Conservation (phyloP, 2,329 filamentous ascomycete genomes). For the Rutstroemia sydowiana region DNA sequence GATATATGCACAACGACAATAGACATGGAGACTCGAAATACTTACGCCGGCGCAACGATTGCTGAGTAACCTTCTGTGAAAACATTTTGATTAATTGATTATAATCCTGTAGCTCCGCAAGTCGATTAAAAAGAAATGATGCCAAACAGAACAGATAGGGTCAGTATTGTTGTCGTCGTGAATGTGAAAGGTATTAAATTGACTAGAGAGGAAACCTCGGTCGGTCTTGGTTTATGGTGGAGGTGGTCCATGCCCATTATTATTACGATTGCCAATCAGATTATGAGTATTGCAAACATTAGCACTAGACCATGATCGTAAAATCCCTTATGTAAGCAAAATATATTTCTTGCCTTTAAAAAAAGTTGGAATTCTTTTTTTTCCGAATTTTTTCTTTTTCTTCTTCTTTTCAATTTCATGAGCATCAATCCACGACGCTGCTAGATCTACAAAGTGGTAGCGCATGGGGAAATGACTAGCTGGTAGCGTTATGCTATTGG, state of each 20-base stretch:
- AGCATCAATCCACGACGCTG: conserved; percentile 30
- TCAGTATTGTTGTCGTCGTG: too few species aligned
- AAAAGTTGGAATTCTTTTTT: conserved; percentile 8
- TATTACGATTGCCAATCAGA: conserved; percentile 21
- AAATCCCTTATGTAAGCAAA: too few species aligned
- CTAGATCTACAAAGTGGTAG: conserved; percentile 25
- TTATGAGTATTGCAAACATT: conserved; percentile 11
- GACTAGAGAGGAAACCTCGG: too few species aligned
- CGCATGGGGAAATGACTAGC: conserved; percentile 21
- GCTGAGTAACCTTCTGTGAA: conserved; percentile 37
- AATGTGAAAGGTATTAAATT: not conserved
- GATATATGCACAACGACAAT: conserved; percentile 2
- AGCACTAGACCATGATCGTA: too few species aligned
- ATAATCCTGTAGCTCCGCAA: conserved; percentile 1
- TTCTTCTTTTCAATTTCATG: conserved; percentile 18
- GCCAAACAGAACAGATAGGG: too few species aligned
- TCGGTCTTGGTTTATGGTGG: conserved; percentile 16
- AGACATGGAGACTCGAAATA: conserved; percentile 9
- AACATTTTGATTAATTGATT: conserved; percentile 32
- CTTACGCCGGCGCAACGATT: conserved; percentile 36
- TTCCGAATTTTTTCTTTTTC: conserved; percentile 8
- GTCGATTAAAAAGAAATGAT: conserved; percentile 1
- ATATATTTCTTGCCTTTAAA: too few species aligned
- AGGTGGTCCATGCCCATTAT: too few species aligned
- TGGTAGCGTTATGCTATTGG: conserved; percentile 29